Conservation (phyloP, 2,329 filamentous ascomycete genomes). For the Neopestalotiopsis rosae region DNA sequence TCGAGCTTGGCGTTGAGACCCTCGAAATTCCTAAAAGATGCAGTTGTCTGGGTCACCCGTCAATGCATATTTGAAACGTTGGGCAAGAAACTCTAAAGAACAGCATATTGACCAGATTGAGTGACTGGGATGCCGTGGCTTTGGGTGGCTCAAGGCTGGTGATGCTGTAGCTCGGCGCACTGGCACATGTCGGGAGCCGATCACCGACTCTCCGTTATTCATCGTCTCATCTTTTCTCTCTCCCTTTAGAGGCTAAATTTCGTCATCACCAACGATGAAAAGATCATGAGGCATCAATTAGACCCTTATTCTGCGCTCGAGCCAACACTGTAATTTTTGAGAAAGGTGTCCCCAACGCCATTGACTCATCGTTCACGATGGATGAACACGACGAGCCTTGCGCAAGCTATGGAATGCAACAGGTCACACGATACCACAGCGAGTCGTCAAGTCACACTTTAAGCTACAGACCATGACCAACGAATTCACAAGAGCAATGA, state of each 20-base stretch:
- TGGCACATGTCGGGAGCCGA: slow-evolving; percentile 3
- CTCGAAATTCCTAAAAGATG: background rate
- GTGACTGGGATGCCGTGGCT: slow-evolving; percentile 1
- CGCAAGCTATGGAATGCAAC: background rate
- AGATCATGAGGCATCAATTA: background rate
- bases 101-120: background rate
- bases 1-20: background rate
- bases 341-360: background rate
- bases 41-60: background rate
- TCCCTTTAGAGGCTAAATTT: background rate
- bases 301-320: background rate
- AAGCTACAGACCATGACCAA: background rate
- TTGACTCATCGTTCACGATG: background rate
- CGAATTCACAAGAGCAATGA: background rate
- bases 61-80: slow-evolving; percentile 7
- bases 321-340: background rate
- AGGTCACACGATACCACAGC: background rate
- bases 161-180: background rate
- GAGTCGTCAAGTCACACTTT: background rate
- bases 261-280: background rate
- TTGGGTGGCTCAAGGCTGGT: no score
- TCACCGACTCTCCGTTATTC: background rate
- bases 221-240: slow-evolving; percentile 1
- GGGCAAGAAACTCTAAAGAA: background rate
- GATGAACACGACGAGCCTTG: background rate